These are phyloP conservation scores for sunflower (Helianthus annuus) DNA, from an alignment of 129 eudicot species.

Conservation along the genomic window HanXRQr2.0-SUNRISE NC_035433.2:148181161-148181660, in stretches of 20 bases:
- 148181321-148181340: neutral
- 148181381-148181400: neutral
- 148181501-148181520: neutral
- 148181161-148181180: too few species aligned
- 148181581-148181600: neutral
- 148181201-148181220: too few species aligned
- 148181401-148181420: neutral
- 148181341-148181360: too few species aligned
- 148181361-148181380: neutral
- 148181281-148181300: too few species aligned
- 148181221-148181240: too few species aligned
- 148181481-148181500: neutral
- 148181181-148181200: too few species aligned
- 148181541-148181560: slow-evolving; percentile 6
- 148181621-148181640: too few species aligned
- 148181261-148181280: too few species aligned
- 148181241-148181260: too few species aligned
- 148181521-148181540: neutral
- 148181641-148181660: too few species aligned
- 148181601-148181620: too few species aligned
- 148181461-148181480: neutral
- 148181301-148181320: too few species aligned
- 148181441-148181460: neutral
- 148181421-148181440: neutral
- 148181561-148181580: neutral